Conservation (phyloP, 2,329 filamentous ascomycete species). For the Trichophyton benhamiae region DNA sequence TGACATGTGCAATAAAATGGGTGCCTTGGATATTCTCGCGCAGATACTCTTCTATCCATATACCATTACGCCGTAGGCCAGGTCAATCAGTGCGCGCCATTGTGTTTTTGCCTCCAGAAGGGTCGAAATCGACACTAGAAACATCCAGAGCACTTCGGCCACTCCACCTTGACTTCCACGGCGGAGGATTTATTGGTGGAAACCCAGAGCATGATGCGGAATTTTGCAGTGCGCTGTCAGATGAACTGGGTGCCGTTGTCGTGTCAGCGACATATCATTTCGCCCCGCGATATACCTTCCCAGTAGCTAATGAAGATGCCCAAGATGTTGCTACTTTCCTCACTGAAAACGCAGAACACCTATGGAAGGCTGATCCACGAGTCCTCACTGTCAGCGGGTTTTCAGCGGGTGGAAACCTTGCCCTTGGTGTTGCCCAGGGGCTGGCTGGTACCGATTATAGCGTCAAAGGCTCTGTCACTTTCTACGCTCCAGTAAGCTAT, state of each 20-base stretch:
- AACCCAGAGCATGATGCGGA: slow-evolving; percentile 29
- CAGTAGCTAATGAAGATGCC: slow-evolving; percentile 32
- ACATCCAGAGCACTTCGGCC: slow-evolving; percentile 20
- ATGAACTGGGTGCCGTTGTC: slow-evolving; percentile 31
- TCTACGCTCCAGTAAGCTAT: slow-evolving; percentile 25
- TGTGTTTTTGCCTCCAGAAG: slow-evolving; percentile 22
- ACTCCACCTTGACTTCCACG: slow-evolving; percentile 36
- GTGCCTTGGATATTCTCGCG: slow-evolving; percentile 28
- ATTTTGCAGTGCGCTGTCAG: slow-evolving; percentile 23
- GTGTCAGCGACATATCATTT: slow-evolving; percentile 31
- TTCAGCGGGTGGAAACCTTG: slow-evolving; percentile 36
- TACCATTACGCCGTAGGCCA: slow-evolving; percentile 20
- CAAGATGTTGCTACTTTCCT: slow-evolving; percentile 35
- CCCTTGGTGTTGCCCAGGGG: slow-evolving; percentile 22
- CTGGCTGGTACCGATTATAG: slow-evolving; percentile 17
- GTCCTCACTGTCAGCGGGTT: slow-evolving; percentile 35
- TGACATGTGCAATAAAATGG: slow-evolving; percentile 29
- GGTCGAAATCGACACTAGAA: neutral
- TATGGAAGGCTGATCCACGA: slow-evolving; percentile 29
- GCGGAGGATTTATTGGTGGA: slow-evolving; percentile 35
- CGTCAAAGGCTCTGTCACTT: slow-evolving; percentile 31
- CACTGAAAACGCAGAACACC: slow-evolving; percentile 25
- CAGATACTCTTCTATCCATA: slow-evolving; percentile 25
- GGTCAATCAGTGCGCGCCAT: slow-evolving; percentile 22
- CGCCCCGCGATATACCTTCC: slow-evolving; percentile 32